Evolutionary conservation across 345 rosid species (phyloP).

Genomic region (Draba incana): DNA sequence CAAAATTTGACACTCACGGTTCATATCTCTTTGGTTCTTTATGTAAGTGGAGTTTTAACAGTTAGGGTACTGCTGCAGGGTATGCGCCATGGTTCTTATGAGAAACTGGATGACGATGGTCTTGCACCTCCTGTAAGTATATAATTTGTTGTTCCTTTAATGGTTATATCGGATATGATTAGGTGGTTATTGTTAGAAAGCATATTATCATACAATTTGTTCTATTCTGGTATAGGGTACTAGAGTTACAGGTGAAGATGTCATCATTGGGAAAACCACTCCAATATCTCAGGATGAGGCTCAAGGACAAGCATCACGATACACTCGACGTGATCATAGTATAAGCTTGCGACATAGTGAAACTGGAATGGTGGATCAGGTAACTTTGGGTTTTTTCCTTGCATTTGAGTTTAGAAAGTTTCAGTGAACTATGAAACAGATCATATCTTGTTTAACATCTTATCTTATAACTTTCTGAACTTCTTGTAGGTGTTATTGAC

Average conservation of each 20-base stretch:
- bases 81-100: slow-evolving; percentile 98
- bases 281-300: slow-evolving; percentile 90
- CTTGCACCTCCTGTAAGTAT: slow-evolving; percentile 94
- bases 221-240: slow-evolving; percentile 62
- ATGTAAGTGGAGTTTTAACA: slow-evolving; percentile 26
- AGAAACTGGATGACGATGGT: slow-evolving; percentile 97
- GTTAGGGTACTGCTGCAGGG: slow-evolving; percentile 56
- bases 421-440: slow-evolving; percentile 2
- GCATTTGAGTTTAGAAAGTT: slow-evolving; percentile 6
- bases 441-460: slow-evolving; percentile 2
- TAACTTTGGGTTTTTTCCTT: slow-evolving; percentile 36
- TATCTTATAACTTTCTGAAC: slow-evolving; percentile 17
- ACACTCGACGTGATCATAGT: slow-evolving; percentile 91
- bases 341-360: slow-evolving; percentile 97
- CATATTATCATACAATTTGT: slow-evolving; percentile 1
- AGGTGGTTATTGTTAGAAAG: not conserved
- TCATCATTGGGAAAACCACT: slow-evolving; percentile 94
- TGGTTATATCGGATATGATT: slow-evolving; percentile 19
- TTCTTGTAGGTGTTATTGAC: slow-evolving; percentile 79
- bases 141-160: slow-evolving; percentile 11
- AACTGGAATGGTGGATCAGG: slow-evolving; percentile 98
- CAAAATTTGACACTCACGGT: slow-evolving; percentile 10
- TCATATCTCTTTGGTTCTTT: slow-evolving; percentile 1
- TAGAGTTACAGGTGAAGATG: slow-evolving; percentile 97
- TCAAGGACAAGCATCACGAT: slow-evolving; percentile 83